Conservation (phyloP, 257 asterid species). For the Plantago elongata region DNA sequence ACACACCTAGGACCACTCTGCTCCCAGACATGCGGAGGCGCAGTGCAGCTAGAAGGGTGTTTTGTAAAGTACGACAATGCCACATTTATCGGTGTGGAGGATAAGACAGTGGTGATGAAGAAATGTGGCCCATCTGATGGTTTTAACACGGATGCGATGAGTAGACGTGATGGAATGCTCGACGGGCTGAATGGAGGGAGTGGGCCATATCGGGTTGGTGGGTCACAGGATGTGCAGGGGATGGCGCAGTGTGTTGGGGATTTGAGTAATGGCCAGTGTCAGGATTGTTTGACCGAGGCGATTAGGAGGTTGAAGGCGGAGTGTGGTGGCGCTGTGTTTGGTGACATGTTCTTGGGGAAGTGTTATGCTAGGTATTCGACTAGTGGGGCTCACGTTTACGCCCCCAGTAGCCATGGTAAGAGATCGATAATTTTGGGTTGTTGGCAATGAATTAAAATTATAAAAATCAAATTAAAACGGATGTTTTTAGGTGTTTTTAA, state of each 20-base stretch:
- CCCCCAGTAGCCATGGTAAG: constrained; percentile 50
- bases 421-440: no score
- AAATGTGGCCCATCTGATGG: constrained; percentile 90
- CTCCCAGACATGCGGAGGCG: constrained; percentile 68
- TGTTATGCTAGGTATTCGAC: constrained; percentile 90
- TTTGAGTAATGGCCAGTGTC: constrained; percentile 73
- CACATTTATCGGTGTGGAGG: constrained; percentile 71
- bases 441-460: no score
- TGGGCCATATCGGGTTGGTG: constrained; percentile 72
- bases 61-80: constrained; percentile 73
- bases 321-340: constrained; percentile 89
- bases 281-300: constrained; percentile 81
- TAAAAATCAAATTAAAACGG: no score
- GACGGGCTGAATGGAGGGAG: constrained; percentile 54
- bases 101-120: constrained; percentile 72
- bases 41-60: constrained; percentile 77
- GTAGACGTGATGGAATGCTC: constrained; percentile 66
- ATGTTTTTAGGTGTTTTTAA: no score
- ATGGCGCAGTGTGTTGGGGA: constrained; percentile 96
- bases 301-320: constrained; percentile 65
- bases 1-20: constrained; percentile 49
- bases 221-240: constrained; percentile 66
- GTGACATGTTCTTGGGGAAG: constrained; percentile 84
- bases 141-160: constrained; percentile 34
- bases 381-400: constrained; percentile 48